Percentiles rank a stretch among this genome's conserved stretches.
Conservation (phyloP, 176 grass and related monocot species). For the Lolium perenne region DNA sequence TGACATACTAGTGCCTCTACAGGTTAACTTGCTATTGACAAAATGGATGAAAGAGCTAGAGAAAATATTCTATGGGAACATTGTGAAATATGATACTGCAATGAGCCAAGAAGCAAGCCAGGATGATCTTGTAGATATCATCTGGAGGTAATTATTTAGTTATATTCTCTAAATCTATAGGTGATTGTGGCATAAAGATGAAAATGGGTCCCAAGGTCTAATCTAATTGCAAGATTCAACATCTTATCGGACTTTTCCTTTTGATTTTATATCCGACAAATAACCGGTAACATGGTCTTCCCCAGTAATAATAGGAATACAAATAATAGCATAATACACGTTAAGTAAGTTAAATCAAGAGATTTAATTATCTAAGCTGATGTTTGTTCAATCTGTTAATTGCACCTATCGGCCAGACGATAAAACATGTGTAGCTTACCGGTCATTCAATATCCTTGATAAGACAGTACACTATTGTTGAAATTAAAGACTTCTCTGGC, state of each 20-base stretch:
- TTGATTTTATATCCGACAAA: neutral
- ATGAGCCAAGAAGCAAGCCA: conserved; percentile 74
- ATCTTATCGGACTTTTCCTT: neutral
- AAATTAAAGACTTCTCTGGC: neutral
- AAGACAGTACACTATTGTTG: neutral
- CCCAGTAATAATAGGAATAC: neutral
- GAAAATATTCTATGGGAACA: conserved; percentile 99
- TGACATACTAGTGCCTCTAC: conserved; percentile 32
- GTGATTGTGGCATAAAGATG: neutral
- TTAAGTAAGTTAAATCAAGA: neutral
- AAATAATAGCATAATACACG: neutral
- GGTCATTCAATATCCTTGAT: neutral
- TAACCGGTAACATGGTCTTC: conserved; percentile 5
- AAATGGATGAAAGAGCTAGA: conserved; percentile 99
- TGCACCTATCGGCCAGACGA: neutral
- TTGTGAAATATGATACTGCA: conserved; percentile 87
- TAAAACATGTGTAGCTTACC: neutral
- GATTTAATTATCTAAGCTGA: neutral
- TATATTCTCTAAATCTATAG: conserved; percentile 20
- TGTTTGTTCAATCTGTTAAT: conserved; percentile 7
- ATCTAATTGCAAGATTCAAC: conserved; percentile 18
- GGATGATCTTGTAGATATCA: conserved; percentile 90
- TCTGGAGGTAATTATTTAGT: conserved; percentile 80
- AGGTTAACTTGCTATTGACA: conserved; percentile 95
- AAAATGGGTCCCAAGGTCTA: neutral